Base-by-base conservation (phyloP, 2,329 filamentous ascomycete species). In the Daldinia sp. region DNA sequence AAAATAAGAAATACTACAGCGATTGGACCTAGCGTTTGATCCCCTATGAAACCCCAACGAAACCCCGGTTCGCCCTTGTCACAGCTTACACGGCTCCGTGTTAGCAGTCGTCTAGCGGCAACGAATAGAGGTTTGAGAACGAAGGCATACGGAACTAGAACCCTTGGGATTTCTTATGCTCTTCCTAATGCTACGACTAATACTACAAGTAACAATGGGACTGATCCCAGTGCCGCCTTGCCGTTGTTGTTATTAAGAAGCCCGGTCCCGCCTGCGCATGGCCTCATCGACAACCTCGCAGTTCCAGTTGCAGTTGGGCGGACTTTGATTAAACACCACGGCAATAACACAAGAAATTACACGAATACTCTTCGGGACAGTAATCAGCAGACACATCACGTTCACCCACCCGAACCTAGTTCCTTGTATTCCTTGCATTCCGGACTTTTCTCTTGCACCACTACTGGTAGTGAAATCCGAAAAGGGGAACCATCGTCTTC, bases 361-460 rank as follows among this genome's bases (percentile, higher is more conserved):
- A 59, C 67, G 69, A 72, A 64, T 30, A 70, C 67, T 48, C 55
- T 59, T 62, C 60, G 65, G 65, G 69, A 71, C 61, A 68, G 67
- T 72, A 70, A 72, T 70, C 70, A 70, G 51, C 65, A 69, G 63
- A 68, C 62, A 66, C 62, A 69, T 65, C 71, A 73, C 67, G 58
- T 56, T 67, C 60, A 68, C 61, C 66, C 63, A 72, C 63, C 75
- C 72, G 73, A 76, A 75, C 75, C 75, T 74, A 74, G 74, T 75
- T 68, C 57, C 58, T 74, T 72, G 69, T 61, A 64, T 76, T 65
- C 75, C 75, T 74, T 72, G 69, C 64, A 64, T 76, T 64, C 75
- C 75, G 75, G 75, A 67, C 75, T 65, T 74, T 77, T 76, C 74
- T 74, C 76, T 75, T 73, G 74, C 58, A 74, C 67, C 74, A 73